Evolutionary conservation across 352 stramenopile species (phyloP).

Genomic region (Blastocystis sp.): DNA sequence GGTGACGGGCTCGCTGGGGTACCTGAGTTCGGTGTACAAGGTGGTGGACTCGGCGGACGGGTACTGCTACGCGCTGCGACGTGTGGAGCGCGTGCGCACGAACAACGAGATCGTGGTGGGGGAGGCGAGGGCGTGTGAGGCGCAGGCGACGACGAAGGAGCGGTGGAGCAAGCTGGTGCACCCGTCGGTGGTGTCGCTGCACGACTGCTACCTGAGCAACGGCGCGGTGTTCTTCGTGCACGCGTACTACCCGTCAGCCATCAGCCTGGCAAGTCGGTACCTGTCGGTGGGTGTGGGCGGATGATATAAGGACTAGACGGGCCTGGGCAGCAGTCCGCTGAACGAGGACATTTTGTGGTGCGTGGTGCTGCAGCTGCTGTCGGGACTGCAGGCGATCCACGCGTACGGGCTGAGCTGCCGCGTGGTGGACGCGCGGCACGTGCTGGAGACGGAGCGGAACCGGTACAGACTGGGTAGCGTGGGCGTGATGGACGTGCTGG

Average conservation of each 20-base stretch:
- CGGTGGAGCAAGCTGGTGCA: constrained; percentile 74
- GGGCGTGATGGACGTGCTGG: constrained; percentile 81
- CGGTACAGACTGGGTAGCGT: constrained; percentile 79
- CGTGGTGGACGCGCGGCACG: constrained; percentile 77
- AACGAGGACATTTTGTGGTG: constrained; percentile 79
- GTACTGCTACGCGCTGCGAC: constrained; percentile 78
- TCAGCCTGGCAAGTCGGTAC: constrained; percentile 74
- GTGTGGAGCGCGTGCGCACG: constrained; percentile 81
- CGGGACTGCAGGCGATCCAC: constrained; percentile 74
- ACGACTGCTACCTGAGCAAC: constrained; percentile 79
- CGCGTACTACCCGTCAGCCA: constrained; percentile 78
- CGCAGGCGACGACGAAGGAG: background rate
- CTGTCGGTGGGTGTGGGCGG: background rate
- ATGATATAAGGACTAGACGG: background rate
- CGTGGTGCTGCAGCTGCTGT: constrained; percentile 78
- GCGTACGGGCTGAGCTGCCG: constrained; percentile 76
- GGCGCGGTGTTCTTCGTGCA: constrained; percentile 82
- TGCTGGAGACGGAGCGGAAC: constrained; percentile 77
- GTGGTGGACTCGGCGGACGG: constrained; percentile 78
- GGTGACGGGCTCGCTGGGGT: constrained; percentile 61
- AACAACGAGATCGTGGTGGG: constrained; percentile 71
- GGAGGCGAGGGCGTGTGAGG: no score
- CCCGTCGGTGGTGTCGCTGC: constrained; percentile 77
- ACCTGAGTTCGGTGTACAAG: constrained; percentile 72
- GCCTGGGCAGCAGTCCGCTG: constrained; percentile 50